A percentile compares a stretch with the other conserved stretches of the same genome.
phyloP scores from a whole-genome alignment of 2,329 filamentous ascomycete species.

The Colletotrichum acutatum region DNA sequence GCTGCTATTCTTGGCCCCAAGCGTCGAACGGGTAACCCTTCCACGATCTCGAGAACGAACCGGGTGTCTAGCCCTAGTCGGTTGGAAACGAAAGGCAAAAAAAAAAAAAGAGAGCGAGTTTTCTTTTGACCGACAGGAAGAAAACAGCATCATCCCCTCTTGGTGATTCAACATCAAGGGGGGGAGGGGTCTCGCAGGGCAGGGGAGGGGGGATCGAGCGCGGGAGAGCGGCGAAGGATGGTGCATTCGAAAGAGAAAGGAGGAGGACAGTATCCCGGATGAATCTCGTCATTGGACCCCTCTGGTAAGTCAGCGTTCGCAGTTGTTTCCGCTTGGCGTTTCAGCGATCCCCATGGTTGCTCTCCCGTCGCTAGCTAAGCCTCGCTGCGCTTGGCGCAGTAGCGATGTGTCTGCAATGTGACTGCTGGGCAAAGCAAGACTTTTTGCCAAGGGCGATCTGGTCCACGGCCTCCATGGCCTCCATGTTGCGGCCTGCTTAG shows the following conservation, averaged over 20 bases:
- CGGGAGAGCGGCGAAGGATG: constrained; percentile 21
- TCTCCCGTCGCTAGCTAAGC: constrained; percentile 25
- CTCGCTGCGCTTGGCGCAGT: constrained; percentile 3
- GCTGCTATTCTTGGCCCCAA: constrained; percentile 22
- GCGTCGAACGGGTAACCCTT: constrained; percentile 6
- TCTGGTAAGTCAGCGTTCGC: neutral
- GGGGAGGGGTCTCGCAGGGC: neutral
- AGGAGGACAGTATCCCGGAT: neutral
- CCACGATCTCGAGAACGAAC: neutral
- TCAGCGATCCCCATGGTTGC: constrained; percentile 27
- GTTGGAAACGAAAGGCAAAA: constrained; percentile 24
- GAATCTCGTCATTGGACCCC: neutral
- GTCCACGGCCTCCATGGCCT: neutral
- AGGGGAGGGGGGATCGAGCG: constrained; percentile 17
- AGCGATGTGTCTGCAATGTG: neutral
- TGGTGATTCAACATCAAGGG: neutral
- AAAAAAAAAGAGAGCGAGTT: neutral
- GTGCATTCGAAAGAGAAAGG: neutral
- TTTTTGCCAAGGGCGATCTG: constrained; percentile 28
- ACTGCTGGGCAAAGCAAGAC: neutral
- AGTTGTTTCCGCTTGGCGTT: constrained; percentile 34
- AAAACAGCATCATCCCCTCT: neutral
- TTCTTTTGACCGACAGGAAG: neutral
- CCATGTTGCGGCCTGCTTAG: constrained; percentile 13
- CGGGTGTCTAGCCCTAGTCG: neutral